Conservation (phyloP, 2,329 filamentous ascomycete species). For the Fusarium coicis region DNA sequence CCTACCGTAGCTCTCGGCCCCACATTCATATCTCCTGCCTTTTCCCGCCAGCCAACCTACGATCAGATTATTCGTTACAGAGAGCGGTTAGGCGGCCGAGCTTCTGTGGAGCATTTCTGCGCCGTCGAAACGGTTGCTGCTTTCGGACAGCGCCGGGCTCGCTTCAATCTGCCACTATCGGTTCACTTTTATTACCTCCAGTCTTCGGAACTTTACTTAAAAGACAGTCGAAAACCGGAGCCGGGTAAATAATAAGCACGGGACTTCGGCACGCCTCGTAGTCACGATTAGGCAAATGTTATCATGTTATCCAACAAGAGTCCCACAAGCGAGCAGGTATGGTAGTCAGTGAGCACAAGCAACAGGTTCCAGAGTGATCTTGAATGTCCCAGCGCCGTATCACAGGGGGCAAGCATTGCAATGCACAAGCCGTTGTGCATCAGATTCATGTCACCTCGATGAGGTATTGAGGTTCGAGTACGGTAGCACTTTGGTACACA, state of each 20-base stretch:
- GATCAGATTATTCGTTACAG: background rate
- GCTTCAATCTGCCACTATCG: constrained; percentile 5
- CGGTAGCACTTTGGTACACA: constrained; percentile 14
- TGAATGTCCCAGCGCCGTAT: constrained; percentile 11
- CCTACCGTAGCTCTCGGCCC: background rate
- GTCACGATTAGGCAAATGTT: background rate
- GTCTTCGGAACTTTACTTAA: background rate
- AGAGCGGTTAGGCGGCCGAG: constrained; percentile 10
- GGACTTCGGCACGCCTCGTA: constrained; percentile 25
- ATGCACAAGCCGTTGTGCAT: constrained; percentile 25
- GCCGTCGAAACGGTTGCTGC: constrained; percentile 39
- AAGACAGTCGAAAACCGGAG: background rate
- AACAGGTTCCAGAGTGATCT: background rate
- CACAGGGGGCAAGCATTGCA: constrained; percentile 17
- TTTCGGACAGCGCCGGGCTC: constrained; percentile 22
- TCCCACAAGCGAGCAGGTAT: background rate
- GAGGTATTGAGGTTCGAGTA: constrained; percentile 38
- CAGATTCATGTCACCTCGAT: constrained; percentile 34
- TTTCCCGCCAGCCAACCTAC: background rate
- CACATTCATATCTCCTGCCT: constrained; percentile 17
- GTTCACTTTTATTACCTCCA: constrained; percentile 9
- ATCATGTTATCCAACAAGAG: background rate
- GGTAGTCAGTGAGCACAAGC: background rate
- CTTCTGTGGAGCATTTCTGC: constrained; percentile 12
- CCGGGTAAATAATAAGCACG: constrained; percentile 20